Conservation (phyloP, 306 rosid genomes). For the Canavalia ensiformis region DNA sequence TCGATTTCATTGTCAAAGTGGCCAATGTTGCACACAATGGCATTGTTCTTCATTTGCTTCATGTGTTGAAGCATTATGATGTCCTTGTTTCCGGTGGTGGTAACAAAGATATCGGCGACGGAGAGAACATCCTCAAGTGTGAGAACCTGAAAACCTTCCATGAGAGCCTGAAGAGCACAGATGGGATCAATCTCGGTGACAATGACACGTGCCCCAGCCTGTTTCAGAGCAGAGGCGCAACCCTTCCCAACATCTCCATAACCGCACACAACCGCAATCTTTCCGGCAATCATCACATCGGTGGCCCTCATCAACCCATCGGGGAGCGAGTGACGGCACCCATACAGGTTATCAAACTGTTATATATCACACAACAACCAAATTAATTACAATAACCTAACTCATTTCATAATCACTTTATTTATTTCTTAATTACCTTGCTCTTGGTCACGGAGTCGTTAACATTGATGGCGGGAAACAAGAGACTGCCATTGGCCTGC, state of each 20-base stretch:
- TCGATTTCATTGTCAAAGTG: conserved; percentile 98
- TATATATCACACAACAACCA: neutral
- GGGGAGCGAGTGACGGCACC: conserved; percentile 99
- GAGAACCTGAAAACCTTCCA: conserved; percentile 90
- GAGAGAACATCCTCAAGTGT: conserved; percentile 71
- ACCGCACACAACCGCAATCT: conserved; percentile 84
- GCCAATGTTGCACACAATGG: conserved; percentile 95
- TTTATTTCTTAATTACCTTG: conserved; percentile 63
- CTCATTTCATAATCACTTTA: too few relatives aligned
- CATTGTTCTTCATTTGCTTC: conserved; percentile 99
- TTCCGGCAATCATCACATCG: conserved; percentile 97
- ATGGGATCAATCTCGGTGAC: conserved; percentile 97
- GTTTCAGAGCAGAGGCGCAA: conserved; percentile 93
- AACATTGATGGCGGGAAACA: conserved; percentile 97
- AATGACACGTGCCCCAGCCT: conserved; percentile 91
- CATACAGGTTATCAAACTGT: conserved; percentile 97
- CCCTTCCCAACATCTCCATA: conserved; percentile 99
- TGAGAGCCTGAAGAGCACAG: conserved; percentile 95
- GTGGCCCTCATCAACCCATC: conserved; percentile 99
- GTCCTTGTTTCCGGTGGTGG: conserved; percentile 99
- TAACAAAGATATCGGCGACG: conserved; percentile 84
- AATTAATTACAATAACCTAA: neutral
- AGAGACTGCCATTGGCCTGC: conserved; percentile 75
- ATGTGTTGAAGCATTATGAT: conserved; percentile 82
- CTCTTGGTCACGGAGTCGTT: conserved; percentile 98